Evolutionary conservation across 129 eudicot genomes (phyloP).

Genomic region (Kitagawia praeruptora): DNA sequence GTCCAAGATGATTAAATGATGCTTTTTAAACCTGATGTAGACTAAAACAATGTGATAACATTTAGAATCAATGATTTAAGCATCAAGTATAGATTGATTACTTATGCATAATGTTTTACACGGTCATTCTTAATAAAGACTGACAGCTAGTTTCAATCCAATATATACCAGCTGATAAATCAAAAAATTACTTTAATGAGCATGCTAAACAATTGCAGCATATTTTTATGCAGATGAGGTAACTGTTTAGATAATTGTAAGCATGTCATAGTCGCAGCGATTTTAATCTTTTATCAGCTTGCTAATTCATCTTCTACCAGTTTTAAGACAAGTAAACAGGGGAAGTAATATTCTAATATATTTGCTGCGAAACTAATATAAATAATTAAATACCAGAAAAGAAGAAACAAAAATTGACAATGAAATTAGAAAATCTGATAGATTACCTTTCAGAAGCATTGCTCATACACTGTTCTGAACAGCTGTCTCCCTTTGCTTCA

Average conservation of each 20-base stretch:
- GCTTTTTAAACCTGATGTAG: background rate
- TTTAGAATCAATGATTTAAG: background rate
- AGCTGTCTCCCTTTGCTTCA: conserved; percentile 36
- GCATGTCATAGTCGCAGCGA: background rate
- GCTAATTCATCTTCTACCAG: background rate
- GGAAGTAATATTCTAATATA: background rate
- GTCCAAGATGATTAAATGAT: background rate
- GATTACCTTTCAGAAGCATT: background rate
- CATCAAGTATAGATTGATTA: background rate
- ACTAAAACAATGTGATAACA: background rate
- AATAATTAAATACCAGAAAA: background rate
- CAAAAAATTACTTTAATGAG: background rate
- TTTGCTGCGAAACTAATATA: background rate
- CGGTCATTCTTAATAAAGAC: background rate
- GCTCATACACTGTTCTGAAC: conserved; percentile 7
- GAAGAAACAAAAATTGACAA: background rate
- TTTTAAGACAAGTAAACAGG: background rate
- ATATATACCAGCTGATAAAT: background rate
- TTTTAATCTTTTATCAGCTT: background rate
- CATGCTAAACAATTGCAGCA: background rate
- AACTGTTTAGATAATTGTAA: background rate
- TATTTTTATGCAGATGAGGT: background rate
- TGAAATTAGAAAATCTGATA: conserved; percentile 3
- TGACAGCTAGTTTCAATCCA: background rate
- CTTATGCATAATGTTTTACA: background rate